A percentile compares a stretch with the other conserved stretches of the same genome.
These are phyloP conservation scores for Stachybotrys elegans DNA, from an alignment of 2,329 filamentous ascomycete genomes.

Conservation along the genomic window DNA sequence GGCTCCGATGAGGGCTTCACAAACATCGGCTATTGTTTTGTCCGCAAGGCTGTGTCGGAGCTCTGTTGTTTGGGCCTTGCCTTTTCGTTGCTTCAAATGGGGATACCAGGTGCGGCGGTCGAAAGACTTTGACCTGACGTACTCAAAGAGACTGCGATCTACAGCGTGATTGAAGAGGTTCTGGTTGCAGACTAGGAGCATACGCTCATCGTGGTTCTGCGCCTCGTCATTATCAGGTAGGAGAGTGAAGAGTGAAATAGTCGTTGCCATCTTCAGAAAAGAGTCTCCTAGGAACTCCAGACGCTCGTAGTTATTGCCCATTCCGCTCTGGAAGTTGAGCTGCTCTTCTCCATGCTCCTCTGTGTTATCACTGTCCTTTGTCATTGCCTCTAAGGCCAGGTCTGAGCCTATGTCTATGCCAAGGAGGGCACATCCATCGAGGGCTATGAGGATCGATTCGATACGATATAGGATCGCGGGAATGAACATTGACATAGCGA, in stretches of 20 bases:
- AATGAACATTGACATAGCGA: constrained; percentile 68
- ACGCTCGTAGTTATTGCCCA: constrained; percentile 93
- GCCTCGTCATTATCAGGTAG: constrained; percentile 78
- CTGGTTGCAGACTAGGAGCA: constrained; percentile 86
- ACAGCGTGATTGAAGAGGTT: constrained; percentile 78
- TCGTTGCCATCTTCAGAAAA: constrained; percentile 93
- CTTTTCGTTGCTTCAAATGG: constrained; percentile 65
- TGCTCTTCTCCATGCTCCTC: constrained; percentile 65
- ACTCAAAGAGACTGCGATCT: constrained; percentile 61
- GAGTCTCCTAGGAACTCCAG: constrained; percentile 91
- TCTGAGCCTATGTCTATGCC: constrained; percentile 59
- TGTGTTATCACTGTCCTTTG: constrained; percentile 84
- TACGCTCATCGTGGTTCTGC: constrained; percentile 83
- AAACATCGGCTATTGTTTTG: constrained; percentile 92
- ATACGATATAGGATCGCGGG: constrained; percentile 81
- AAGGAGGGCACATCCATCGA: constrained; percentile 67
- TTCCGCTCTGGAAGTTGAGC: constrained; percentile 72
- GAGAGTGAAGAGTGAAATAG: constrained; percentile 75
- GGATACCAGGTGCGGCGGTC: constrained; percentile 87
- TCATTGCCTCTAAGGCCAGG: constrained; percentile 81
- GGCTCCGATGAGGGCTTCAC: constrained; percentile 89
- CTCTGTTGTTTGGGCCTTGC: constrained; percentile 51
- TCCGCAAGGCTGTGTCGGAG: constrained; percentile 67
- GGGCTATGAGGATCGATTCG: constrained; percentile 73
- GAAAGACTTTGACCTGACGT: constrained; percentile 78